Conservation (phyloP, 345 rosid genomes). For the Citrus cavaleriei region DNA sequence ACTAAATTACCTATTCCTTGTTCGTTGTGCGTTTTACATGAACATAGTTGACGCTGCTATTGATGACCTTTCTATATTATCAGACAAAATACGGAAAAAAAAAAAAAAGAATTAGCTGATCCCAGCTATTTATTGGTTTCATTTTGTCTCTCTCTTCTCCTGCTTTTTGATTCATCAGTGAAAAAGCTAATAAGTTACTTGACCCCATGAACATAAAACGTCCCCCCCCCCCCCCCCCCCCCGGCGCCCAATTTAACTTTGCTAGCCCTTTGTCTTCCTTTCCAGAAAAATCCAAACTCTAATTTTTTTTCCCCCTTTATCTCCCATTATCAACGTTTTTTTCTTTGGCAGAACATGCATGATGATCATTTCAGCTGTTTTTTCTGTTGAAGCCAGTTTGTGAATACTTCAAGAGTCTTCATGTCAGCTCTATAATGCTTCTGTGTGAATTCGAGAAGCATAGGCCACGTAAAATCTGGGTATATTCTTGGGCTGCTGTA, state of each 20-base stretch:
- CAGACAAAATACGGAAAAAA: slow-evolving; percentile 16
- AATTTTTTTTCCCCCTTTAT: not conserved
- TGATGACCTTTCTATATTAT: slow-evolving; percentile 15
- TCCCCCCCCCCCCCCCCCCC: too few relatives aligned
- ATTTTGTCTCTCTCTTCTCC: slow-evolving; percentile 7
- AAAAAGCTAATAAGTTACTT: slow-evolving; percentile 7
- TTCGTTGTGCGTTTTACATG: slow-evolving; percentile 10
- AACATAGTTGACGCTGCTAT: slow-evolving; percentile 9
- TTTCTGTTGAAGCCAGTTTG: slow-evolving; percentile 54
- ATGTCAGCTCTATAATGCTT: slow-evolving; percentile 90
- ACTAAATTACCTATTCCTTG: not conserved
- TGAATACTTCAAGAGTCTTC: slow-evolving; percentile 69
- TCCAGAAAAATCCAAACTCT: not conserved
- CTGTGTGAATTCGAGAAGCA: slow-evolving; percentile 77
- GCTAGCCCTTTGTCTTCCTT: slow-evolving; percentile 12
- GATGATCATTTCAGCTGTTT: slow-evolving; percentile 23
- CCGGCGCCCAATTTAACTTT: not conserved
- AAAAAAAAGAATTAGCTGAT: slow-evolving; percentile 12
- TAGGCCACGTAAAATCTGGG: slow-evolving; percentile 89
- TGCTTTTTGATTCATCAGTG: slow-evolving; percentile 10
- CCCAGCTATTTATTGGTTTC: slow-evolving; percentile 20
- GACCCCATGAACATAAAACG: slow-evolving; percentile 18
- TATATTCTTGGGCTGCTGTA: slow-evolving; percentile 50
- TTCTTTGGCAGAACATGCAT: slow-evolving; percentile 13
- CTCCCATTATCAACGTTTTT: slow-evolving; percentile 19